Percentiles rank a stretch among this genome's conserved stretches.
phyloP scores from a whole-genome alignment of 108 stramenopile genomes.

The Nitzschia putrida region DNA sequence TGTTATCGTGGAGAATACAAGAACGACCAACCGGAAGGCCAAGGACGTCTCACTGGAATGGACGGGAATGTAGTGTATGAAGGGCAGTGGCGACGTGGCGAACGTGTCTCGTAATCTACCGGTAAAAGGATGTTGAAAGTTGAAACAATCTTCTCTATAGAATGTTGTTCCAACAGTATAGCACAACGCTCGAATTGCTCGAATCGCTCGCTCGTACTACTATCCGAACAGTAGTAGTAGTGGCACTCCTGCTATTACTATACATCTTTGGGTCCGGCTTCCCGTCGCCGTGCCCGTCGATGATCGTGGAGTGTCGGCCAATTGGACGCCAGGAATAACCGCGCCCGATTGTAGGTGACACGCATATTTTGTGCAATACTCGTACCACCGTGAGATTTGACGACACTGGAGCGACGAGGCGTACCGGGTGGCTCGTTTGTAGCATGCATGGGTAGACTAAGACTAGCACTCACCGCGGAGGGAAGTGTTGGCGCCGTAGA shows the following conservation, averaged over 20 bases:
- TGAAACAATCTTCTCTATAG: slow-evolving; percentile 13
- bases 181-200: neutral
- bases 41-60: slow-evolving; percentile 22
- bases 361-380: slow-evolving; percentile 2
- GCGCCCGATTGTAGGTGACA: slow-evolving; percentile 14
- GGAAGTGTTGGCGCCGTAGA: slow-evolving; percentile 30
- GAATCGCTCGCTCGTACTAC: neutral
- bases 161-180: slow-evolving; percentile 5
- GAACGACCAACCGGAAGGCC: slow-evolving; percentile 45
- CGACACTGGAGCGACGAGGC: neutral
- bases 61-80: slow-evolving; percentile 42
- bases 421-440: neutral
- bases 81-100: slow-evolving; percentile 47
- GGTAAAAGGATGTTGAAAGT: no score
- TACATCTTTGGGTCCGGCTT: slow-evolving; percentile 35
- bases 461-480: no score
- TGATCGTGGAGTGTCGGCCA: slow-evolving; percentile 25
- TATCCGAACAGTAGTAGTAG: neutral
- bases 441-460: neutral
- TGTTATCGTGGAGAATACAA: slow-evolving; percentile 42
- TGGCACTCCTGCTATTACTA: slow-evolving; percentile 5
- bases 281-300: slow-evolving; percentile 29
- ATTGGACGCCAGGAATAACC: slow-evolving; percentile 19
- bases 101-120: neutral
- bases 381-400: neutral